A percentile compares a stretch with the other conserved stretches of the same genome.
Conservation (phyloP, 371 early-diverging fungal species). For the Blakeslea trispora region DNA sequence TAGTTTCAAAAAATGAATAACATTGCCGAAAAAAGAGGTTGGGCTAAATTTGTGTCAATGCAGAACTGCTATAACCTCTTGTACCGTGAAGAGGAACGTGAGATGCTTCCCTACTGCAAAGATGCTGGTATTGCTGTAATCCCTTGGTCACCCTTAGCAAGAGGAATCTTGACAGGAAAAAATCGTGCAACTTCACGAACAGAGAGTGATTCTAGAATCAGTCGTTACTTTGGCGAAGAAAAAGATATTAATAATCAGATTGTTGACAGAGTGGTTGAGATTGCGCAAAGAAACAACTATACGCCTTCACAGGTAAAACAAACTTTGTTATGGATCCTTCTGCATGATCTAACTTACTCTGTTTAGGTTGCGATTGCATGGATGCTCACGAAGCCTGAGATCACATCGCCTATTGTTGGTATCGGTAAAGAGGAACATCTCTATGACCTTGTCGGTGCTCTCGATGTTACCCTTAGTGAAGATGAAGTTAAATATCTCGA, state of each 20-base stretch:
- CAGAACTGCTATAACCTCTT: slow-evolving; percentile 45
- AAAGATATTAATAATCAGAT: slow-evolving; percentile 13
- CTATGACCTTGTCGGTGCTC: slow-evolving; percentile 30
- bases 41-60: slow-evolving; percentile 49
- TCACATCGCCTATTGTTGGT: slow-evolving; percentile 45
- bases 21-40: slow-evolving; percentile 45
- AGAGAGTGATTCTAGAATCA: slow-evolving; percentile 1
- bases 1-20: slow-evolving; percentile 25
- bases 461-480: slow-evolving; percentile 28
- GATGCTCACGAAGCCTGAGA: slow-evolving; percentile 36
- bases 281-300: slow-evolving; percentile 11
- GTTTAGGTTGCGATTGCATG: slow-evolving; percentile 47
- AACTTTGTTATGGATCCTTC: not conserved
- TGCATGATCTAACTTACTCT: not conserved
- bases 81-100: slow-evolving; percentile 60
- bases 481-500: slow-evolving; percentile 35
- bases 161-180: slow-evolving; percentile 22
- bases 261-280: slow-evolving; percentile 18
- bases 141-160: slow-evolving; percentile 45
- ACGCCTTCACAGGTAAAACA: slow-evolving; percentile 16
- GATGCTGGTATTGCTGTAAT: slow-evolving; percentile 39
- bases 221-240: slow-evolving; percentile 11
- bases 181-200: slow-evolving; percentile 10
- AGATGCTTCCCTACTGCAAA: slow-evolving; percentile 45
- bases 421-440: slow-evolving; percentile 32